Percentiles rank a stretch among this genome's conserved stretches.
These are phyloP conservation scores for Clitopilus passeckerianus DNA, from an alignment of 768 basidiomycete genomes.

Conservation along the genomic window DNA sequence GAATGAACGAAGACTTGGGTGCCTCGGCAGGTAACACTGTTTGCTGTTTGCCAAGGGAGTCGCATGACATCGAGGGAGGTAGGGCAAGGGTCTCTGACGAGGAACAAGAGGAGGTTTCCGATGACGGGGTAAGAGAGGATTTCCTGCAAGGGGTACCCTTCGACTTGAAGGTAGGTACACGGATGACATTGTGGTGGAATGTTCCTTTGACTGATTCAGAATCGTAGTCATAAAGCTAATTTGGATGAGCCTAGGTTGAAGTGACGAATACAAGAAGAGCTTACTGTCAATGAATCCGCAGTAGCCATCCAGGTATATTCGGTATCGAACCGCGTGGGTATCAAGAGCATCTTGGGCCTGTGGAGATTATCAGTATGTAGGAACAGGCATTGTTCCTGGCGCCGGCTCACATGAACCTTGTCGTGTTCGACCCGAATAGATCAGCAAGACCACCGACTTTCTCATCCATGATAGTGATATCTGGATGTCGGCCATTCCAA, in stretches of 20 bases:
- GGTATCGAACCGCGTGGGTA: constrained; percentile 60
- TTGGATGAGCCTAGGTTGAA: constrained; percentile 3
- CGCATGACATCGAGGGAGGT: neutral
- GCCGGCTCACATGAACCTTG: constrained; percentile 45
- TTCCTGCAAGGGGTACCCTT: neutral
- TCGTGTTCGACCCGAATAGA: constrained; percentile 53
- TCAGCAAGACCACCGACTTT: constrained; percentile 44
- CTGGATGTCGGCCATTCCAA: constrained; percentile 51
- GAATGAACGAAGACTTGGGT: constrained; percentile 33
- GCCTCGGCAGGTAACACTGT: constrained; percentile 14
- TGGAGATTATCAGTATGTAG: neutral
- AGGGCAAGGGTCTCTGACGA: constrained; percentile 1
- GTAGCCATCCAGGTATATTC: constrained; percentile 58
- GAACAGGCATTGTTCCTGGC: neutral
- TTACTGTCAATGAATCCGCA: constrained; percentile 45
- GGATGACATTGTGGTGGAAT: constrained; percentile 46
- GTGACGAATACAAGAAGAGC: constrained; percentile 10
- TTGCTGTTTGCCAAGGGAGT: neutral
- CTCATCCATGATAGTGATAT: constrained; percentile 47
- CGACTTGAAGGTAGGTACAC: constrained; percentile 27
- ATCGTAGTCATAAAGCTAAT: constrained; percentile 49
- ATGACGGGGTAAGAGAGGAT: neutral
- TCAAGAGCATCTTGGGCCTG: constrained; percentile 54
- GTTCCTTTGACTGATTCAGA: constrained; percentile 43
- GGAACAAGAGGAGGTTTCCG: constrained; percentile 2